phyloP scores from a whole-genome alignment of 1,139 yeast genomes.

The Protomyces lactucae-debilis region DNA sequence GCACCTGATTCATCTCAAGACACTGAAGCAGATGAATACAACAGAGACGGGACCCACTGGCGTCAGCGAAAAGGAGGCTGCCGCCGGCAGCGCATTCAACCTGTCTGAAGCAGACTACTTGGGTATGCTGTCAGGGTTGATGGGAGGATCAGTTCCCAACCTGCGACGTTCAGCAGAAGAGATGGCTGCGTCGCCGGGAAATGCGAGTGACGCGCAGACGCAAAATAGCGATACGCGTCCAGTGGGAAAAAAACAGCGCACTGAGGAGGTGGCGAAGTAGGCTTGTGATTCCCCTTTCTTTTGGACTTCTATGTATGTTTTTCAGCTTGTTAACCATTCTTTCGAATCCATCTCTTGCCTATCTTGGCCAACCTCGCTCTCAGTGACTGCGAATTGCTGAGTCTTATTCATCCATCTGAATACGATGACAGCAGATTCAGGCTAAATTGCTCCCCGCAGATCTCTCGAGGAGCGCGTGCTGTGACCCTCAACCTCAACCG shows the following conservation, averaged over 20 bases:
- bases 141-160: conserved; percentile 1
- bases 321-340: not conserved
- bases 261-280: not conserved
- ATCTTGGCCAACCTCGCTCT: not conserved
- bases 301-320: not conserved
- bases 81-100: not conserved
- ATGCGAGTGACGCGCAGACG: not conserved
- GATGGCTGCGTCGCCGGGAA: not conserved
- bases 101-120: conserved; percentile 22
- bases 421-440: not conserved
- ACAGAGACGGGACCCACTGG: conserved; percentile 33
- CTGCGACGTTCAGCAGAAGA: not conserved
- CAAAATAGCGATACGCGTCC: not conserved
- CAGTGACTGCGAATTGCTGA: no score
- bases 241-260: not conserved
- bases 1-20: conserved; percentile 46
- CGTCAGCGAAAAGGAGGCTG: not conserved
- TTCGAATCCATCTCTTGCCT: not conserved
- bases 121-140: conserved; percentile 25
- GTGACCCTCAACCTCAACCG: not conserved
- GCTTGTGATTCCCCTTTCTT: not conserved
- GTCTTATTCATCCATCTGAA: no score
- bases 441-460: not conserved
- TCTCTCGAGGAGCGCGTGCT: not conserved
- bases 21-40: conserved; percentile 44